These are phyloP conservation scores for Colletotrichum endophyticum DNA, from an alignment of 2,329 filamentous ascomycete species.

Conservation along the genomic window DNA sequence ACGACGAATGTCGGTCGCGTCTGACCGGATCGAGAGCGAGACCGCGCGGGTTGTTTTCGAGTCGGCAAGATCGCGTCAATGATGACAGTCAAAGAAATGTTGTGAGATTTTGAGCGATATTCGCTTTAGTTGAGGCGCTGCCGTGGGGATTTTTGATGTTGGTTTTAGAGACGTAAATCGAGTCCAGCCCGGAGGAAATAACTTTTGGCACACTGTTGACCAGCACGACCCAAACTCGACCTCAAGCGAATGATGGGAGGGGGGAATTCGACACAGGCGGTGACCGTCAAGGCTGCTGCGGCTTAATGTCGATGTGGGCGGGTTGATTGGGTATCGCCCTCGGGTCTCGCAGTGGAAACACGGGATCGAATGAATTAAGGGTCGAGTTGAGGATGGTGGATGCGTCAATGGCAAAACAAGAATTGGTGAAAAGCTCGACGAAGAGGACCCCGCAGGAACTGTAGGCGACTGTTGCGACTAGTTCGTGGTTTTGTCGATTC, in stretches of 20 bases:
- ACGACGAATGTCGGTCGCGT: slow-evolving; percentile 23
- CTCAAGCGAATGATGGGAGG: slow-evolving; percentile 47
- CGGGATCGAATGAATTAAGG: slow-evolving; percentile 44
- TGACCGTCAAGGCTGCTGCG: slow-evolving; percentile 46
- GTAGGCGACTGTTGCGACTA: slow-evolving; percentile 31
- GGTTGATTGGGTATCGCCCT: slow-evolving; percentile 10
- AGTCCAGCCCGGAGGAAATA: slow-evolving; percentile 50
- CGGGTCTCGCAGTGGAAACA: slow-evolving; percentile 27
- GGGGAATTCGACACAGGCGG: slow-evolving; percentile 30
- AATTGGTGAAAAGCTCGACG: slow-evolving; percentile 25
- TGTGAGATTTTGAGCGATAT: background rate
- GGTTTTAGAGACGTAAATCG: slow-evolving; percentile 29
- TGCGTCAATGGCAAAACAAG: slow-evolving; percentile 26
- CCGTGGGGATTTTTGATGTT: slow-evolving; percentile 9
- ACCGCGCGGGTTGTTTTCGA: background rate
- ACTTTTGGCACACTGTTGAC: slow-evolving; percentile 24
- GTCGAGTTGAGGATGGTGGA: slow-evolving; percentile 45
- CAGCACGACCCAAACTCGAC: slow-evolving; percentile 43
- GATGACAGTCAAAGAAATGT: slow-evolving; percentile 3
- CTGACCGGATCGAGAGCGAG: slow-evolving; percentile 16
- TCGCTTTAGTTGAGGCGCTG: slow-evolving; percentile 23
- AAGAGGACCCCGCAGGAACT: slow-evolving; percentile 29
- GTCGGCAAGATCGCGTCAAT: background rate
- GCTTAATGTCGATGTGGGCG: slow-evolving; percentile 28
- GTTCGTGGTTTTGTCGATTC: slow-evolving; percentile 8